phyloP scores from a whole-genome alignment of 345 rosid genomes.

The Arabis hirsuta region DNA sequence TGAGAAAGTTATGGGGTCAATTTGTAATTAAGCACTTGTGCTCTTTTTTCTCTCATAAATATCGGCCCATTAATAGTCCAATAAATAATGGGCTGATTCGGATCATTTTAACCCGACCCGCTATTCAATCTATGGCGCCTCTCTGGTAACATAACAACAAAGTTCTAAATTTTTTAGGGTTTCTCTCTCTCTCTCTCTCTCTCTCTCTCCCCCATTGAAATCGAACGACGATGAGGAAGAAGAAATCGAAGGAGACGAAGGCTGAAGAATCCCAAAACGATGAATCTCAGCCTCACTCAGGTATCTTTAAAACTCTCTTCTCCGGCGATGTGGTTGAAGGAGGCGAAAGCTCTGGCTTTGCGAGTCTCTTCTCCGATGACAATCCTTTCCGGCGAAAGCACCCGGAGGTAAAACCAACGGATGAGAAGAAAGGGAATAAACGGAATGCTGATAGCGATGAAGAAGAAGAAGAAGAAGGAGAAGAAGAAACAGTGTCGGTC shows the following conservation, averaged over 20 bases:
- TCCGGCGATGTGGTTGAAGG: conserved; percentile 21
- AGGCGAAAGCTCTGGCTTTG: conserved; percentile 34
- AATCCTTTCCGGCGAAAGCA: conserved; percentile 87
- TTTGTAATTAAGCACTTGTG: conserved; percentile 1
- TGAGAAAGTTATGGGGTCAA: not conserved
- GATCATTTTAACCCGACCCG: not conserved
- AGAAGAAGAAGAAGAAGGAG: conserved; percentile 28
- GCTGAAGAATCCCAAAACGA: conserved; percentile 20
- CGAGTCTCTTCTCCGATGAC: conserved; percentile 69
- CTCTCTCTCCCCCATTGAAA: conserved; percentile 3
- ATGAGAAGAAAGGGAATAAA: conserved; percentile 35
- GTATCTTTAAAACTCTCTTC: conserved; percentile 37
- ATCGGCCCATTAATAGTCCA: not conserved
- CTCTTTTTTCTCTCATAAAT: too few species aligned
- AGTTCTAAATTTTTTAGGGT: conserved; percentile 25
- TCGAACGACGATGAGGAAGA: conserved; percentile 40
- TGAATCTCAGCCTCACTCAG: conserved; percentile 20
- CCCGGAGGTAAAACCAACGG: conserved; percentile 36
- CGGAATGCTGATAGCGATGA: conserved; percentile 19
- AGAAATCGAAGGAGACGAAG: conserved; percentile 21
- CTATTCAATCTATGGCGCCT: not conserved
- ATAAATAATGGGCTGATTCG: not conserved
- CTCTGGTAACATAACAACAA: not conserved
- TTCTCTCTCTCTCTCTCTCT: conserved; percentile 16
- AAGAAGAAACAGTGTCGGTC: conserved; percentile 28